Base-by-base conservation (phyloP, 1,284 basidiomycete species). In the Tylopilus orsonianus region DNA sequence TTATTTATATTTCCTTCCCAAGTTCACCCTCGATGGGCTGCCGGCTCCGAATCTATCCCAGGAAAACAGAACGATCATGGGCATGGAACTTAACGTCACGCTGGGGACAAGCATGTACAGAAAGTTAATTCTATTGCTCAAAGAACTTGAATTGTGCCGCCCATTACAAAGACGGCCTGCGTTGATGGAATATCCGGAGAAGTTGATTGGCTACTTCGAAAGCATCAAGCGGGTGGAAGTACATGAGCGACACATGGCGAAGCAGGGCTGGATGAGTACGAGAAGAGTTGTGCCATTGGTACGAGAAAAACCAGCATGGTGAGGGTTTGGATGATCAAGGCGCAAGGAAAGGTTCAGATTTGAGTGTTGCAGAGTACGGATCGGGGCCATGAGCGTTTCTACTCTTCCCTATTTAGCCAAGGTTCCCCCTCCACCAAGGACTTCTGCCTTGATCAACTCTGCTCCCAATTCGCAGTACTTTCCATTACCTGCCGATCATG, bases 251-350 rank as follows among this genome's bases (percentile, higher is more conserved):
- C 73, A 75, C 3, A 26, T 54, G 1, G 14, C 50, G 47, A 67
- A 54, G 27, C 81, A 34, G 64, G 71, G 26, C 69, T 90, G 48
- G 93, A 96, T 64, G 72, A 77, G 42, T 77, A 78, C n/a, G n/a
- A 45, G 92, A 92, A 93, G 46, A 84, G 85, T n/a, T 91, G 91
- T 65, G 88, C 88, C 0, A 65, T 87, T 34, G 93, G 94, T 22
- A 80, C 83, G 69, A 80, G 93, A 59, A 97, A 97, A 71, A 90
- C 90, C 49, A 89, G 87, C 59, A 75, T 84, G 2, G 92, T 93
- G 19, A 79, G 93, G 41, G 93, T 95, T 2, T 99, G 96, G 95
- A 85, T 97, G 71, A 88, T 97, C 46, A 86, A 87, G n/a, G 78
- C 83, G 12, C 77, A 81, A 46, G 56, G 65, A 40, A 83, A 85